Conservation (phyloP, 164 flowering plant genomes). For the Tinospora cordifolia region DNA sequence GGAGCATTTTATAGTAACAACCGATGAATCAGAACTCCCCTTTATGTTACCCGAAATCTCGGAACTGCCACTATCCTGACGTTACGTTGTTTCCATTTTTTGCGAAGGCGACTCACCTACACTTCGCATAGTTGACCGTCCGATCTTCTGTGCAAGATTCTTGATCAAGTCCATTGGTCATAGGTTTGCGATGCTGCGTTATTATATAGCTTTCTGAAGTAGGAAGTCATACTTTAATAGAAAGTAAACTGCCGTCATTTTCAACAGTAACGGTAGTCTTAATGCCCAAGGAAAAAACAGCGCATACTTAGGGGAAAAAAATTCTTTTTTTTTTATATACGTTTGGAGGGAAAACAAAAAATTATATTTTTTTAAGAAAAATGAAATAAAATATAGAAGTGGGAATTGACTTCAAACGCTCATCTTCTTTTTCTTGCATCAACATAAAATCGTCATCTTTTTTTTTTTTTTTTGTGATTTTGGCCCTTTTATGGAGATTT, state of each 20-base stretch:
- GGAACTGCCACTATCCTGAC: background rate
- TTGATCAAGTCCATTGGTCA: background rate
- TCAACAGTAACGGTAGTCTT: too few relatives aligned
- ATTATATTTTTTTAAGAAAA: too few relatives aligned
- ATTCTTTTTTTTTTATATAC: too few relatives aligned
- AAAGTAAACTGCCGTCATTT: background rate
- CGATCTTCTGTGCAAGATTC: background rate
- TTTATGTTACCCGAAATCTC: background rate
- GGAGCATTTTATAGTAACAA: background rate
- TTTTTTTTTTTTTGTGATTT: too few relatives aligned
- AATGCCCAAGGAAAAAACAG: too few relatives aligned
- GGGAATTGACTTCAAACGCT: too few relatives aligned
- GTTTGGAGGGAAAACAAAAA: too few relatives aligned
- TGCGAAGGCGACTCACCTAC: background rate
- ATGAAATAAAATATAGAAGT: too few relatives aligned
- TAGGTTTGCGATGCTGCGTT: background rate
- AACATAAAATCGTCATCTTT: too few relatives aligned
- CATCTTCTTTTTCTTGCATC: too few relatives aligned
- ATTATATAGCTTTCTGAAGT: background rate
- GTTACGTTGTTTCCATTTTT: background rate
- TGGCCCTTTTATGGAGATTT: too few relatives aligned
- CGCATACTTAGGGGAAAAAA: too few relatives aligned
- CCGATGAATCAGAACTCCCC: background rate
- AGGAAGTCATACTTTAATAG: background rate
- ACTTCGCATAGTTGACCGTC: background rate